Evolutionary conservation across 495 filamentous ascomycete species (phyloP).

Genomic region (Penicillium longicatenatum): DNA sequence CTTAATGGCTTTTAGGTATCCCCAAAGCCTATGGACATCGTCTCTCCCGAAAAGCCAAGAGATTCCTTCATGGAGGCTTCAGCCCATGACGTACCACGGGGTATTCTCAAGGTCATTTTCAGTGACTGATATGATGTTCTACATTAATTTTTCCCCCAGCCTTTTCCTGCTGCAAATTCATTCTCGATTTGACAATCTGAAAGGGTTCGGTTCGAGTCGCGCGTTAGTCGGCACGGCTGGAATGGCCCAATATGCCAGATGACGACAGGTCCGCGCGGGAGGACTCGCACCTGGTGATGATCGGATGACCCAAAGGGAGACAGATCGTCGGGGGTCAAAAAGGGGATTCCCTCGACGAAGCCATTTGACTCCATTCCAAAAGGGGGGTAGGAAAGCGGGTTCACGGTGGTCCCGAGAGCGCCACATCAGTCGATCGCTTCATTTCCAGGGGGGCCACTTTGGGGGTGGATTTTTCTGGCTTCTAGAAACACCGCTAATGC

Average conservation of each 20-base stretch:
- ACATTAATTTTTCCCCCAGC: background rate
- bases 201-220: background rate
- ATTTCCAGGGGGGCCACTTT: background rate
- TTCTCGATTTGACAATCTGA: background rate
- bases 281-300: background rate
- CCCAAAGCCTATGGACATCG: background rate
- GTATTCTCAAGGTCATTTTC: background rate
- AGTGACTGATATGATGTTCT: background rate
- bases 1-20: conserved; percentile 2
- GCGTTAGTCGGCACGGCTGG: conserved; percentile 1
- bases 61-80: background rate
- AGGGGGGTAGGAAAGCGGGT: conserved; percentile 4
- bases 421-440: conserved; percentile 6
- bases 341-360: background rate
- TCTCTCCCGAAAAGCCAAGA: background rate
- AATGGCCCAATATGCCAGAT: conserved; percentile 1
- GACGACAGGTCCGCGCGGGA: conserved; percentile 2
- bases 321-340: background rate
- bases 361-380: conserved; percentile 4
- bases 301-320: background rate
- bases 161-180: background rate
- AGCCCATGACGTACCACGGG: conserved; percentile 1
- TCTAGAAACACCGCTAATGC: conserved; percentile 17
- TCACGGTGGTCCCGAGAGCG: conserved; percentile 1
- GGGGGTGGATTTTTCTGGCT: background rate